phyloP scores from a whole-genome alignment of 2,329 filamentous ascomycete genomes.

The Epichloe festucae region DNA sequence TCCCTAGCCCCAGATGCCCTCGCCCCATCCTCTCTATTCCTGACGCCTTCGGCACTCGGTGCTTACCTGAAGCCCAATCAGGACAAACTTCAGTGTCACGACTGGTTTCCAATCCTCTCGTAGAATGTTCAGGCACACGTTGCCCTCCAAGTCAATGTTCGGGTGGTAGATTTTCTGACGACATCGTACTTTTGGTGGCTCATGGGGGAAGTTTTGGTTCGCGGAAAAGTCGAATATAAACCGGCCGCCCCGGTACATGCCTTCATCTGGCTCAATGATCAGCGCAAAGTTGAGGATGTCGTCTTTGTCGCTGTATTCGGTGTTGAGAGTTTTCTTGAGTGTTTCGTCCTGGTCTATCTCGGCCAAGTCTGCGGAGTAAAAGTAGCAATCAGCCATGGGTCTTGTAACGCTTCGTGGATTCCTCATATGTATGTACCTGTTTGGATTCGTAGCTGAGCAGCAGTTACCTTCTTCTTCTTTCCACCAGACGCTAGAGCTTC shows the following conservation, averaged over 20 bases:
- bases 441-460: slow-evolving; percentile 87
- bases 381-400: not conserved
- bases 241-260: slow-evolving; percentile 72
- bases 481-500: slow-evolving; percentile 54
- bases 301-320: slow-evolving; percentile 68
- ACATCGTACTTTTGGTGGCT: slow-evolving; percentile 94
- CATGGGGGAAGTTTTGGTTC: slow-evolving; percentile 90
- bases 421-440: slow-evolving; percentile 53
- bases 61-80: slow-evolving; percentile 78
- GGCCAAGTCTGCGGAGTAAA: slow-evolving; percentile 49
- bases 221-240: slow-evolving; percentile 90
- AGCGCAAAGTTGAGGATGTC: slow-evolving; percentile 77
- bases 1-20: not conserved
- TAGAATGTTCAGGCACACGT: slow-evolving; percentile 94
- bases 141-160: slow-evolving; percentile 95
- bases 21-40: not conserved
- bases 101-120: slow-evolving; percentile 99
- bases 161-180: slow-evolving; percentile 98
- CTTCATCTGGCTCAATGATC: slow-evolving; percentile 74
- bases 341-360: slow-evolving; percentile 45
- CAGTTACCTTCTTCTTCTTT: slow-evolving; percentile 98
- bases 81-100: slow-evolving; percentile 88
- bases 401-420: not conserved
- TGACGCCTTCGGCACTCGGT: not conserved
- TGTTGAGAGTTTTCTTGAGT: slow-evolving; percentile 67